Base-by-base conservation (phyloP, 2,329 filamentous ascomycete species). In the Herpotrichia juniperi region DNA sequence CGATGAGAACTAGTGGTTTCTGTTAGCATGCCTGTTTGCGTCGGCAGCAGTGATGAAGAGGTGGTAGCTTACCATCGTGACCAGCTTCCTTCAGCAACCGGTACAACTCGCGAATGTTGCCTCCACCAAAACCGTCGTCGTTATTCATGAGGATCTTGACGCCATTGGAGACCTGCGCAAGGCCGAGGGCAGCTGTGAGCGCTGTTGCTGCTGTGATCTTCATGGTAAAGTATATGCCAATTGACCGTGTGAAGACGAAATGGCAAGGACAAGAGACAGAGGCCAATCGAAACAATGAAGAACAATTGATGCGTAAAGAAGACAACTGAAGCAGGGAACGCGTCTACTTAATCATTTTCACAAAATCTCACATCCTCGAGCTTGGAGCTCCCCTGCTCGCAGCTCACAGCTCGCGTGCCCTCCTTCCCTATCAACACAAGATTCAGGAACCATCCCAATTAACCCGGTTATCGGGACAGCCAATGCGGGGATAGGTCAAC, bases 91-190 rank as follows among this genome's bases (percentile, higher is more conserved):
- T 61, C 12, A 72, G 49, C 16, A 65, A 42, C 10, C 59, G 58
- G 51, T 73, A 71, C 5, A 68, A 57, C 48, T 75, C 71, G 26
- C 72, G 66, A 16, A 74, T 34, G 24, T 76, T 69, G 4, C 70
- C 73, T 40, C 63, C 63, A 1, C 62, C 73, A 46, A 73, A 76
- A 10, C 73, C 73, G 53, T 76, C 73, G 52, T 76, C 74, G 47
- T 76, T 76, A 37, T 66, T 67, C 55, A 75, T 62, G 3, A 76
- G 56, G 40, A 76, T 74, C 53, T 71, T 73, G 42, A 71, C 48
- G 5, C 58, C 63, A 49, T 62, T 48, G 19, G 56, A 45, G 2
- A 57, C 46, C 4, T 50, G 53, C 4, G 55, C 53, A 22, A 66
- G 53, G 21, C 57, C 54, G 21, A 68, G 42, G 17, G 62, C 58